Evolutionary conservation across 164 flowering plant genomes (phyloP).

Genomic region (Sedum album): DNA sequence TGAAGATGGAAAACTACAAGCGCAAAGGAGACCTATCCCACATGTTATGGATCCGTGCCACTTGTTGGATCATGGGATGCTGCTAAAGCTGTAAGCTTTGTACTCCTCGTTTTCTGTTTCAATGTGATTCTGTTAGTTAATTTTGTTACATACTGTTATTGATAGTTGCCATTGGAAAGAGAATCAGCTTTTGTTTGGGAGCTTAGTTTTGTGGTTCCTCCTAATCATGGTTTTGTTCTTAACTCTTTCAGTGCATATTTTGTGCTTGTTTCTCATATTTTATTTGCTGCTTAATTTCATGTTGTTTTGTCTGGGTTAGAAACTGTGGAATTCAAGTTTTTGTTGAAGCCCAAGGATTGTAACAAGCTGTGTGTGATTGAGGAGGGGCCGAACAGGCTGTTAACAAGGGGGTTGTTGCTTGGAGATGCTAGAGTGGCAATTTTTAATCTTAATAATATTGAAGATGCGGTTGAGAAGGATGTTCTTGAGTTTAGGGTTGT

Average conservation of each 20-base stretch:
- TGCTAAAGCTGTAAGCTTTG: conserved; percentile 64
- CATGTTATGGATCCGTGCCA: conserved; percentile 87
- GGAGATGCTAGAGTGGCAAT: conserved; percentile 70
- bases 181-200: conserved; percentile 93
- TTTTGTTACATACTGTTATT: not conserved
- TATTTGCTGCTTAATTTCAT: not conserved
- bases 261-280: no score
- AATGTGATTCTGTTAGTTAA: not conserved
- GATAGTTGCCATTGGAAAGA: conserved; percentile 75
- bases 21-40: conserved; percentile 58
- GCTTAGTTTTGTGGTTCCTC: conserved; percentile 87
- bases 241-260: not conserved
- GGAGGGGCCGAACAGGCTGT: conserved; percentile 70
- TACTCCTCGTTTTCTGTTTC: not conserved
- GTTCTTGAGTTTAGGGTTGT: conserved; percentile 67
- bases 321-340: conserved; percentile 86
- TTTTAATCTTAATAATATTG: conserved; percentile 31
- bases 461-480: conserved; percentile 23
- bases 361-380: conserved; percentile 59
- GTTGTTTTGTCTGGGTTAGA: conserved; percentile 25
- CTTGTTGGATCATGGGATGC: conserved; percentile 91
- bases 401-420: conserved; percentile 62
- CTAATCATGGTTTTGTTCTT: conserved; percentile 64
- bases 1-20: conserved; percentile 30
- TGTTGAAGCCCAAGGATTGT: conserved; percentile 71